These are phyloP conservation scores for Boletales sp. DNA, from an alignment of 768 basidiomycete genomes.

Conservation along the genomic window DNA sequence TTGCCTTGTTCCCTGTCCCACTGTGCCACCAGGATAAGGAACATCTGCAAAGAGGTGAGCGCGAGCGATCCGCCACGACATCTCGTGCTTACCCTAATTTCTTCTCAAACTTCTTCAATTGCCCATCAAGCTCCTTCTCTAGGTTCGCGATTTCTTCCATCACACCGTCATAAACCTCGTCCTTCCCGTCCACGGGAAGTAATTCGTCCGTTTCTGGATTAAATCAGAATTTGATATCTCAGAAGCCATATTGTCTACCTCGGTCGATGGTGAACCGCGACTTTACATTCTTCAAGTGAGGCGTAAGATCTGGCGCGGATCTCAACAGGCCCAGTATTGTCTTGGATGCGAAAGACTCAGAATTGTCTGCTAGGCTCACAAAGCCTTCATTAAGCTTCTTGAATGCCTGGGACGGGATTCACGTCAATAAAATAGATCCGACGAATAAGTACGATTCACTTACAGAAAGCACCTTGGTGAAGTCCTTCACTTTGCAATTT, in stretches of 20 bases:
- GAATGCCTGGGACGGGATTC: slow-evolving; percentile 57
- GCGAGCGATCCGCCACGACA: slow-evolving; percentile 6
- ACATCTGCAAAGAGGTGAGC: slow-evolving; percentile 35
- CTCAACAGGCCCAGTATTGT: slow-evolving; percentile 74
- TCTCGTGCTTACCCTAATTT: slow-evolving; percentile 52
- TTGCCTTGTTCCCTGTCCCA: slow-evolving; percentile 75
- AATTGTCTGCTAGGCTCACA: slow-evolving; percentile 53
- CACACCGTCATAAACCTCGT: slow-evolving; percentile 79
- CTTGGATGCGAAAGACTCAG: slow-evolving; percentile 73
- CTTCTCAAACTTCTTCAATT: slow-evolving; percentile 63
- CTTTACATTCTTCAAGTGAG: slow-evolving; percentile 69
- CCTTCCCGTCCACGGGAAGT: slow-evolving; percentile 79
- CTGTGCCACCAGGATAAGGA: slow-evolving; percentile 71
- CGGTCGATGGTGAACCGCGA: slow-evolving; percentile 60
- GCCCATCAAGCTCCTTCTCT: slow-evolving; percentile 67
- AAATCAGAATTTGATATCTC: slow-evolving; percentile 19
- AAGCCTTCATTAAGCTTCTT: slow-evolving; percentile 69
- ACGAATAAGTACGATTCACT: slow-evolving; percentile 11
- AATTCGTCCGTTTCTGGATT: slow-evolving; percentile 62
- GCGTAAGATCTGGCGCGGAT: slow-evolving; percentile 73
- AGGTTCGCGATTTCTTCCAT: slow-evolving; percentile 64
- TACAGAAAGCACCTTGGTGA: slow-evolving; percentile 78
- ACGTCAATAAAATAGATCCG: slow-evolving; percentile 1
- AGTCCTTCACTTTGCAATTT: slow-evolving; percentile 83
- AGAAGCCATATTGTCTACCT: slow-evolving; percentile 37